phyloP scores from a whole-genome alignment of 805 yeast species.

The Candida cerambycidarum region DNA sequence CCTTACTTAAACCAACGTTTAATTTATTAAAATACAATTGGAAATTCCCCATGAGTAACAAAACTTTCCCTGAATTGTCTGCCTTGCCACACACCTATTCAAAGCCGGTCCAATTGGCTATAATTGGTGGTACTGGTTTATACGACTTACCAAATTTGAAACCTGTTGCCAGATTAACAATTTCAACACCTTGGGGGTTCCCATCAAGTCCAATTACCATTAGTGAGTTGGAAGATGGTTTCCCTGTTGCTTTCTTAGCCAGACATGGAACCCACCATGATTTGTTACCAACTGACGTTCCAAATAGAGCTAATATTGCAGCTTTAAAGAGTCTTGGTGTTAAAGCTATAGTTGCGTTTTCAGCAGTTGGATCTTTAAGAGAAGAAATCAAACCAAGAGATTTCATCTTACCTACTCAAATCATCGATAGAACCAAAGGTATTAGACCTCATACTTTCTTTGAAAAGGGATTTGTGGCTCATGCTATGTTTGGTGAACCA shows the following conservation, averaged over 20 bases:
- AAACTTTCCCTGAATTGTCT: slow-evolving; percentile 5
- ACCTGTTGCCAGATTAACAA: slow-evolving; percentile 79
- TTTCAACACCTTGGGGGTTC: slow-evolving; percentile 95
- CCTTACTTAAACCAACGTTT: not conserved
- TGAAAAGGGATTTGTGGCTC: slow-evolving; percentile 93
- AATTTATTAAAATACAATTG: not conserved
- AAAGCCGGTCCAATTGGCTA: slow-evolving; percentile 76
- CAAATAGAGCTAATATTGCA: slow-evolving; percentile 91
- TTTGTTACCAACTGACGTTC: slow-evolving; percentile 87
- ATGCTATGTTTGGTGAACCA: slow-evolving; percentile 97
- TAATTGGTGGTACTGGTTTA: slow-evolving; percentile 98
- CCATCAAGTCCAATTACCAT: slow-evolving; percentile 94
- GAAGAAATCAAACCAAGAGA: slow-evolving; percentile 90
- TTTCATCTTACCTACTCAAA: slow-evolving; percentile 93
- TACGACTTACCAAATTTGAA: slow-evolving; percentile 79
- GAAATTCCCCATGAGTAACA: slow-evolving; percentile 4
- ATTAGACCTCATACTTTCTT: slow-evolving; percentile 86
- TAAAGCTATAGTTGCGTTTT: slow-evolving; percentile 83
- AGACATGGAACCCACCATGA: slow-evolving; percentile 94
- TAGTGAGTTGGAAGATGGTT: slow-evolving; percentile 71
- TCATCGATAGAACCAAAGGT: slow-evolving; percentile 96
- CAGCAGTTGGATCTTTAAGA: slow-evolving; percentile 95
- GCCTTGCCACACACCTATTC: slow-evolving; percentile 51
- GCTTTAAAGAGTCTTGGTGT: slow-evolving; percentile 89
- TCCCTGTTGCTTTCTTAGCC: slow-evolving; percentile 89